Evolutionary conservation across 1,284 basidiomycete species (phyloP), one percentile per base, ranked within the genome.

Genomic region (Cutaneotrichosporon arboriforme): DNA sequence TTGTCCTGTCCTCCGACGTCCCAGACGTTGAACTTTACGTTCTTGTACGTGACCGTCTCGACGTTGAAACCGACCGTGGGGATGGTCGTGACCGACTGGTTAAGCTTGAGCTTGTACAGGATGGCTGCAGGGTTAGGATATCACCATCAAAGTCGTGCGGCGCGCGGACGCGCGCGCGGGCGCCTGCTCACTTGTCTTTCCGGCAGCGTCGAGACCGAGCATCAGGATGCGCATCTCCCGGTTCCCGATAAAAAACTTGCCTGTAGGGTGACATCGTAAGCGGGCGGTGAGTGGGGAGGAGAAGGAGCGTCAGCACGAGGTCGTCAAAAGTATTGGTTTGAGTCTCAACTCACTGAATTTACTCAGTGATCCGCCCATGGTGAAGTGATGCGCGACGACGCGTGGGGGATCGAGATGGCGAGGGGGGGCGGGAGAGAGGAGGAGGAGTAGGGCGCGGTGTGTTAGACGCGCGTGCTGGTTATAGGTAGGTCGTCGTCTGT

Each of bases 1-100:
- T 97, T 97, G 80, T 97, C 93, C 77, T 97, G 93, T 31, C 93
- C 96, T 74, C 96, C 96, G 54, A 99, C 96, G 75, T 99, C 96
- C 96, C 96, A 99, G 21, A 99, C 96, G 68, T 97, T 98, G 81
- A 99, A 99, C 73, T 94, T 96, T 71, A 99, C 93, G 68, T 99
- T 98, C 83, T 97, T 97, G 80, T 99, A 99, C 61, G 94, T 96
- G 61, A 99, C 96, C 8, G 96, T 99, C 79, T 99, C 96, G 65
- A 99, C 96, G 74, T 98, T 97, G 83, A 97, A 97, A 38, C 55
- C 92, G 61, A 81, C 91, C 23, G 82, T 84, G 8, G 96, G 96
- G 70, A 98, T 97, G 22, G 96, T 98, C 37, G 94, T 98, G 58
- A 99, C 96, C 54, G 89, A 93, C 76, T 98, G 92, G 78, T 96